A percentile compares a stretch with the other conserved stretches of the same genome.
Evolutionary conservation across 176 grass and related monocot species (phyloP).

Genomic region (Saccharum spontaneum): DNA sequence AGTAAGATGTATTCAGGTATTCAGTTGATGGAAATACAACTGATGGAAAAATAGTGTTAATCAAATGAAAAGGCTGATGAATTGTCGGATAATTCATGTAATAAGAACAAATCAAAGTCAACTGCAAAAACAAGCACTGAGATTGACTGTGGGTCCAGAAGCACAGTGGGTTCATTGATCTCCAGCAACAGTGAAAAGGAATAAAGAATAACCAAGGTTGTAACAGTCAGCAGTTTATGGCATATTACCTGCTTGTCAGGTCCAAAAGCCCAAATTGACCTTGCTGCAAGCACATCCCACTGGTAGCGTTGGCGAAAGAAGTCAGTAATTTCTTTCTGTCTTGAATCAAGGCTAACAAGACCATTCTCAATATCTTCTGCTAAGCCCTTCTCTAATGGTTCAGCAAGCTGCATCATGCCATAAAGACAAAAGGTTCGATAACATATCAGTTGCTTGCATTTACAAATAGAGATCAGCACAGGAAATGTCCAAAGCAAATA

Average conservation of each 20-base stretch:
- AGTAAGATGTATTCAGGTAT: conserved; percentile 14
- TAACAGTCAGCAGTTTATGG: conserved; percentile 3
- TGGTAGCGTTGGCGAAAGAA: conserved; percentile 97
- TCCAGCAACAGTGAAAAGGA: conserved; percentile 11
- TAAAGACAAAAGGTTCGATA: conserved; percentile 34
- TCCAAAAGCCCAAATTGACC: conserved; percentile 97
- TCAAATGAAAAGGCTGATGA: conserved; percentile 18
- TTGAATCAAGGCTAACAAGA: conserved; percentile 89
- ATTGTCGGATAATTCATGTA: conserved; percentile 5
- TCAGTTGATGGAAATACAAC: neutral
- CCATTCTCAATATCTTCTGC: conserved; percentile 98
- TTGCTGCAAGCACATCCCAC: conserved; percentile 96
- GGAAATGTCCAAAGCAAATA: conserved; percentile 16
- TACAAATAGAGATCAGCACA: conserved; percentile 3
- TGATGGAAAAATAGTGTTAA: neutral
- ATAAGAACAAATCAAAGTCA: neutral
- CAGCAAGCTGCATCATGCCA: conserved; percentile 62
- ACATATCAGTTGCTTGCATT: conserved; percentile 10
- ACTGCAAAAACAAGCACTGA: neutral
- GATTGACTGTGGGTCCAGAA: neutral
- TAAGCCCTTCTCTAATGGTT: conserved; percentile 90
- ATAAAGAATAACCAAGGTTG: neutral
- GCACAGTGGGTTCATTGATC: neutral
- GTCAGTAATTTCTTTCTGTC: conserved; percentile 94
- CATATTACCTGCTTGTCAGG: conserved; percentile 81